Percentiles rank a stretch among this genome's conserved stretches.
phyloP scores from a whole-genome alignment of 345 rosid species.

The Salix caprea region DNA sequence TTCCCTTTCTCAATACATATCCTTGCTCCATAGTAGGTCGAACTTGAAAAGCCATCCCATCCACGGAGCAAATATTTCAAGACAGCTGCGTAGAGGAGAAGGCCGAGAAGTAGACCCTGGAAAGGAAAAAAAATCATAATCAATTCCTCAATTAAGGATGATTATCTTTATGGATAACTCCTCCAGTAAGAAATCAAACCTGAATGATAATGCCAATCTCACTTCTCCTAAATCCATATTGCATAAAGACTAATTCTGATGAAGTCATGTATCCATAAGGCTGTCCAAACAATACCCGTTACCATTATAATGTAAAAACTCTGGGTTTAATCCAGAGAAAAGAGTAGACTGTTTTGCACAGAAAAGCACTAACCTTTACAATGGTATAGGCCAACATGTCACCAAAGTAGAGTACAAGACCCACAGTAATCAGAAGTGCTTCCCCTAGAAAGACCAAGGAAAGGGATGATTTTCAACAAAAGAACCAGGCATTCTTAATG shows the following conservation, averaged over 20 bases:
- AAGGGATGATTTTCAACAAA: not conserved
- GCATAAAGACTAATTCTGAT: slow-evolving; percentile 39
- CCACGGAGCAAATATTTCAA: slow-evolving; percentile 45
- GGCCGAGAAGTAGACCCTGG: slow-evolving; percentile 81
- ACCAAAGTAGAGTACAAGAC: slow-evolving; percentile 85
- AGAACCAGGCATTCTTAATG: not conserved
- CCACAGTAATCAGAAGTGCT: slow-evolving; percentile 69
- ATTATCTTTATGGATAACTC: not conserved
- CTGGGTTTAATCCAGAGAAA: slow-evolving; percentile 10
- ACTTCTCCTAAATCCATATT: slow-evolving; percentile 60
- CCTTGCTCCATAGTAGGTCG: slow-evolving; percentile 25
- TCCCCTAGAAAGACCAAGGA: slow-evolving; percentile 51
- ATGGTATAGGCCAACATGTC: slow-evolving; percentile 77
- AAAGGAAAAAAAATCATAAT: slow-evolving; percentile 11
- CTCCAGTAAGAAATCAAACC: slow-evolving; percentile 32
- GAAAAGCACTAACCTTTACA: slow-evolving; percentile 52
- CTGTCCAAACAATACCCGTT: slow-evolving; percentile 37
- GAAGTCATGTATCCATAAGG: slow-evolving; percentile 39
- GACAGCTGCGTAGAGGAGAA: slow-evolving; percentile 62
- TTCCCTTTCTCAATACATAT: slow-evolving; percentile 34
- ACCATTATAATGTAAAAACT: slow-evolving; percentile 12
- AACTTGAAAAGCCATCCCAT: slow-evolving; percentile 23
- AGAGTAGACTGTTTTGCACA: slow-evolving; percentile 4
- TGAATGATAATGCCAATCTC: slow-evolving; percentile 76
- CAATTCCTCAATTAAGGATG: slow-evolving; percentile 1